Conservation (phyloP, 2,329 filamentous ascomycete genomes). For the Beauveria sp. region DNA sequence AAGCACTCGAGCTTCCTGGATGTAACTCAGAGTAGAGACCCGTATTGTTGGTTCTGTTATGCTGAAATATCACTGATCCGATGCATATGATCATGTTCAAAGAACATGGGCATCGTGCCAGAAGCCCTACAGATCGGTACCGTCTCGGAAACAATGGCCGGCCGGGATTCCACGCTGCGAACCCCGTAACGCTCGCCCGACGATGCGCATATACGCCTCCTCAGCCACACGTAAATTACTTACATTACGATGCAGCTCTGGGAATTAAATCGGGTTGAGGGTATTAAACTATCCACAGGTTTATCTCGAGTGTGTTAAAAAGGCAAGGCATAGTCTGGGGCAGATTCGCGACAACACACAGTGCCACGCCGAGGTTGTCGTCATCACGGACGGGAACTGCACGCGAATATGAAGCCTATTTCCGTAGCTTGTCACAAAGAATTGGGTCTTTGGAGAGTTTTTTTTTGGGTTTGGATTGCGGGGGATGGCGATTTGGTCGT, state of each 20-base stretch:
- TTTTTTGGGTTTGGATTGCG: neutral
- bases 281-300: neutral
- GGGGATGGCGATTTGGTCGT: too few species aligned
- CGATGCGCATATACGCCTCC: neutral
- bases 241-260: neutral
- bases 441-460: too few species aligned
- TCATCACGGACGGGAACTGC: neutral
- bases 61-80: neutral
- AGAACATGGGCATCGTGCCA: neutral
- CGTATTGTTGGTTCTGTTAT: neutral
- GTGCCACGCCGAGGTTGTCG: neutral
- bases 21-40: too few species aligned
- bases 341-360: neutral
- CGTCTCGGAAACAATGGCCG: neutral
- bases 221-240: neutral
- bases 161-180: neutral
- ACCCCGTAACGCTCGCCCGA: neutral
- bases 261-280: neutral
- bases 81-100: neutral
- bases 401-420: neutral
- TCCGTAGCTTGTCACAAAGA: neutral
- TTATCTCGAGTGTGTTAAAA: neutral
- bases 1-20: neutral
- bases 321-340: conserved; percentile 6
- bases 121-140: neutral